Base-by-base conservation (phyloP, 805 yeast species). In the Schwanniomyces yamadae region DNA sequence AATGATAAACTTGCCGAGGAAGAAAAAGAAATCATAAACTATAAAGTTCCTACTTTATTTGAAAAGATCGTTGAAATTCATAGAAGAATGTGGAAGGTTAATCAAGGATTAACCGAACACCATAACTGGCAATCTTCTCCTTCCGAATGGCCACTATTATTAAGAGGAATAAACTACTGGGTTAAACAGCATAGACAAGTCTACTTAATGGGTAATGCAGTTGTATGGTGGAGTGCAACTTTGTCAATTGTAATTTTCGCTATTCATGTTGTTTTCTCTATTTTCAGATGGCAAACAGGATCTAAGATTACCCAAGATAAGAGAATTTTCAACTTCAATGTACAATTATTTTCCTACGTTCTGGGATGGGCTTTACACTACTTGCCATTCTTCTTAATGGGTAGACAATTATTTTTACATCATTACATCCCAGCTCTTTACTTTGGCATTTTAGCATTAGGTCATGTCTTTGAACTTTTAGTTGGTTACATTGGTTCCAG, bases 361-460 rank as follows among this genome's bases (percentile, higher is more conserved):
- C 52, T 77, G 6, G 95, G 95, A 28, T 87, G 89, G 85, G 64
- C 57, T 7, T 42, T 82, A 24, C 95, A 87, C 59, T 82, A 76
- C 55, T 55, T 71, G 36, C 95, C 95, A 47, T 84, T 86, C 35
- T 82, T 77, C 63, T 66, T 90, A 40, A 90, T 90, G 98, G 89
- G 81, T 16, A 80, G 98, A 66, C 97, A 90, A 66, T 63, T 90
- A 63, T 90, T 91, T 69, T 69, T 90, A 57, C 98, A 90, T 61
- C 98, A 90, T 62, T 91, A 91, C 61, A 66, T 93, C 48, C 97
- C 96, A 38, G 87, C 98, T 2, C 75, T 87, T 35, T 93, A 88
- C 66, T 93, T 93, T 62, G 93, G 88, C 31, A 70, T 86, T 36
- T 69, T 87, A 45, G 86, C 83, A 2, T 66, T 87, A 34, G 85